Evolutionary conservation across 257 asterid genomes (phyloP), one percentile per base, ranked within the genome.

Genomic region (Forsythia suspensa): DNA sequence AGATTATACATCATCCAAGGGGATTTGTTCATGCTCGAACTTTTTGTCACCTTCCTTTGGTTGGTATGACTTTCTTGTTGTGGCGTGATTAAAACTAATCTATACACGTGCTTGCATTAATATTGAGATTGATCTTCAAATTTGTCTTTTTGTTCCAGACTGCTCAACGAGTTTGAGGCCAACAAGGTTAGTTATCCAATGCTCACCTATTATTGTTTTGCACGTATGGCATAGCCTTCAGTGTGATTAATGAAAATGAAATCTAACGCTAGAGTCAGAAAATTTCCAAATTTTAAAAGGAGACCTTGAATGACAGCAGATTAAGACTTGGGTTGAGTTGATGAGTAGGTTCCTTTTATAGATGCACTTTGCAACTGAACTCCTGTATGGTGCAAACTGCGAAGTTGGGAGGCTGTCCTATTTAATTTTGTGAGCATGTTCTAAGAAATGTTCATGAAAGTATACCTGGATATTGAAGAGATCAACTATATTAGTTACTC

Each of bases 131-230:
- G 57, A 71, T 70, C 68, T 77, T 68, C 39, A 46, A 69, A 42
- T 41, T 79, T 29, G 41, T 59, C 71, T 2, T 70, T 81, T 76
- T 84, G 68, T 70, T 77, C 46, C 88, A 94, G 98, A 96, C 39
- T 78, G 79, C 77, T 65, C 90, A 51, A 73, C 51, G 78, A 84
- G 71, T 83, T 66, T 79, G 80, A 38, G 63, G 73, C 79, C 87
- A 16, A 77, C 84, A 83, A 90, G 96, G 98, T 94, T 57, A 77
- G 94, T 82, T 15, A 72, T 70, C 34, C 75, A 38, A 68, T 48
- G 16, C 74, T 38, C 34, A 77, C 71, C 42, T 79, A 77, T 51
- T 69, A 24, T 73, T 68, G 3, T 65, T 65, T 73, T 73, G 77
- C 44, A 34, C 78, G 18, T 61, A 52, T 70, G 70, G 63, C 39